phyloP scores from a whole-genome alignment of 179 eudicot genomes.

The Actinidia chinensis region DNA sequence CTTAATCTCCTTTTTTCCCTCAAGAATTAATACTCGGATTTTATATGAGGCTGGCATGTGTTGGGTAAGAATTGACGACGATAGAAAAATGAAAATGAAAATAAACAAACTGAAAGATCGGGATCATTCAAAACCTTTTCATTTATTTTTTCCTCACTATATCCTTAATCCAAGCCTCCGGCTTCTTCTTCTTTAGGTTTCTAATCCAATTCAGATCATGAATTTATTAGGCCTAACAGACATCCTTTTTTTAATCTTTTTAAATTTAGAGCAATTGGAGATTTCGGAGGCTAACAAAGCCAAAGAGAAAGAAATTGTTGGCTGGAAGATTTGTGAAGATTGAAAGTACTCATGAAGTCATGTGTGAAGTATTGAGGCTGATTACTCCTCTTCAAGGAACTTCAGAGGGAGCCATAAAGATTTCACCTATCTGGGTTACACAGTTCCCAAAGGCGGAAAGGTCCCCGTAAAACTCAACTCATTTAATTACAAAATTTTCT shows the following conservation, averaged over 20 bases:
- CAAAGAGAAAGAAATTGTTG: background rate
- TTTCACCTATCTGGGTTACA: background rate
- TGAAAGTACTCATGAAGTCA: background rate
- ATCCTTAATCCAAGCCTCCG: no score
- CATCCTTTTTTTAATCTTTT: no score
- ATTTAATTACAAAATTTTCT: no score
- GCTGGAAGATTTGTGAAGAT: background rate
- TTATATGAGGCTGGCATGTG: background rate
- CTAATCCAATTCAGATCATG: no score
- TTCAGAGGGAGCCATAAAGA: background rate
- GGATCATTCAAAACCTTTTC: background rate
- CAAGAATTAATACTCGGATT: no score
- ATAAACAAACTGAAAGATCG: no score
- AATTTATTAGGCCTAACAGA: no score
- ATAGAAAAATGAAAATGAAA: background rate
- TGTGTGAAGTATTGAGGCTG: background rate
- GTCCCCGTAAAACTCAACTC: no score
- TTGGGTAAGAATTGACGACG: background rate
- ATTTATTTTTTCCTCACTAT: background rate
- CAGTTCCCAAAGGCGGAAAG: conserved; percentile 1
- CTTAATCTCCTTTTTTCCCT: no score
- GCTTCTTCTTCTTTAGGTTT: no score
- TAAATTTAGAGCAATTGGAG: conserved; percentile 5
- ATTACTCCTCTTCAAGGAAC: background rate
- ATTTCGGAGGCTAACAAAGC: background rate